A percentile compares a stretch with the other conserved stretches of the same genome.
Evolutionary conservation across 345 rosid species (phyloP).

Genomic region (Citrus maxima): DNA sequence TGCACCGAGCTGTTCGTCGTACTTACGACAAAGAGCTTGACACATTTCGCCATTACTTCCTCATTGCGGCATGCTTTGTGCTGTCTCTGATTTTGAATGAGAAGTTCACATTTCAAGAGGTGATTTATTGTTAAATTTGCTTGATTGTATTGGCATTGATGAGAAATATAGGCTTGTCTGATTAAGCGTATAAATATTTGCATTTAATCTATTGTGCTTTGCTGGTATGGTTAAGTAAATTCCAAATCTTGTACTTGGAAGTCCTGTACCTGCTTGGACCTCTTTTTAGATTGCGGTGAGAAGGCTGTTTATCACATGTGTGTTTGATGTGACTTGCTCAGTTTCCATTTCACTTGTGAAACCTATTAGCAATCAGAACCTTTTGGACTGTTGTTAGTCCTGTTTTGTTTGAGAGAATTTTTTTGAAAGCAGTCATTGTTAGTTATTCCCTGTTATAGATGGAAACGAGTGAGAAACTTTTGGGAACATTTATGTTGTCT

Average conservation of each 20-base stretch:
- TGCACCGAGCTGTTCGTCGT: conserved; percentile 58
- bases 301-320: background rate
- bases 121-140: conserved; percentile 15
- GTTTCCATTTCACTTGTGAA: background rate
- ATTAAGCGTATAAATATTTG: background rate
- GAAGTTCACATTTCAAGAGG: conserved; percentile 83
- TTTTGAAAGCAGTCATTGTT: background rate
- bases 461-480: background rate
- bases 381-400: background rate
- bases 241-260: background rate
- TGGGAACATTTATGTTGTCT: background rate
- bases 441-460: background rate
- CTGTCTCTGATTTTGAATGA: conserved; percentile 68
- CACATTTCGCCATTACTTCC: conserved; percentile 76
- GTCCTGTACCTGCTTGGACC: background rate
- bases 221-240: conserved; percentile 1
- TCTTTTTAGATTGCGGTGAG: background rate
- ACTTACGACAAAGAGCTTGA: conserved; percentile 82
- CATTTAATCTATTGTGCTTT: background rate
- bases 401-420: background rate
- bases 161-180: background rate
- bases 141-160: background rate
- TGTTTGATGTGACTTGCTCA: background rate
- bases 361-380: background rate
- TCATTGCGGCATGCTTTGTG: conserved; percentile 48